Conservation (phyloP, 169 alveolate genomes). For the Plasmodium blacklocki region DNA sequence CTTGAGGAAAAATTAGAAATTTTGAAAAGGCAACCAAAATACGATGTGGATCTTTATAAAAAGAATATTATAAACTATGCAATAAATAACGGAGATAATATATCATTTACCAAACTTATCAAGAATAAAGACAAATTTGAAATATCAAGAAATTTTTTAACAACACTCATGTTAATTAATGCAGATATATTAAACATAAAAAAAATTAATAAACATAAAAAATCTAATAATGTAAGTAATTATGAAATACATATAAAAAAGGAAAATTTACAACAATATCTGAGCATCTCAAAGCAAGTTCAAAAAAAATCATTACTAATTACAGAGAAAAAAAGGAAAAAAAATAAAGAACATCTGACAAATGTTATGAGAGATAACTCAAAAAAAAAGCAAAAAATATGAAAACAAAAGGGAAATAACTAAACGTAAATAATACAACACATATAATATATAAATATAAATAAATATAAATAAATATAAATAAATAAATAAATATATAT, state of each 20-base stretch:
- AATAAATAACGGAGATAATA: slow-evolving; percentile 23
- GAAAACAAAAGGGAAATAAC: neutral
- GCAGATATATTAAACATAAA: slow-evolving; percentile 25
- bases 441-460: neutral
- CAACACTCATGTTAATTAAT: slow-evolving; percentile 56
- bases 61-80: slow-evolving; percentile 40
- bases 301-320: slow-evolving; percentile 13
- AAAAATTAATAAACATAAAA: slow-evolving; percentile 1
- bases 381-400: slow-evolving; percentile 16
- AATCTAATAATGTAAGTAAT: slow-evolving; percentile 44
- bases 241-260: slow-evolving; percentile 38
- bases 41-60: slow-evolving; percentile 52
- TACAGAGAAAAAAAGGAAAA: slow-evolving; percentile 60
- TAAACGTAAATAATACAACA: too few relatives aligned
- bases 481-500: neutral
- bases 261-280: slow-evolving; percentile 39
- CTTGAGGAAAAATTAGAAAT: slow-evolving; percentile 35
- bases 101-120: slow-evolving; percentile 14
- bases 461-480: too few relatives aligned
- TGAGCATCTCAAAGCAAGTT: slow-evolving; percentile 2
- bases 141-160: slow-evolving; percentile 52
- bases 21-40: slow-evolving; percentile 38
- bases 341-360: neutral
- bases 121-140: slow-evolving; percentile 31
- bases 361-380: neutral